Evolutionary conservation across 345 rosid species (phyloP).

Genomic region (Euphorbia tirucalli): DNA sequence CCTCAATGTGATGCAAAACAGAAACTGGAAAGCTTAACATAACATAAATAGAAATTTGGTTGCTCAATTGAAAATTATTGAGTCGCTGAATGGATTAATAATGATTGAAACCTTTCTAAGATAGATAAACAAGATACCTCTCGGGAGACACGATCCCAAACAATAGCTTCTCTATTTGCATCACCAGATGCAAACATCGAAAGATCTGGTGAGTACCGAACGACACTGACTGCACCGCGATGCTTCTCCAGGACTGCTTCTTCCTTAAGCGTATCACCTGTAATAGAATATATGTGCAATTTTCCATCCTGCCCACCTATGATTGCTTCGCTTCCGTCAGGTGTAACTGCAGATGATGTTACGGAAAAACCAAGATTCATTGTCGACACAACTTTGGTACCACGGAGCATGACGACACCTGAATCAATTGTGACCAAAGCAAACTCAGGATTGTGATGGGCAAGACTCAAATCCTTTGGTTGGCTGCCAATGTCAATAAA

Average conservation of each 20-base stretch:
- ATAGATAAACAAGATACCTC: constrained; percentile 58
- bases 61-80: too few species aligned
- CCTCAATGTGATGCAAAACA: too few species aligned
- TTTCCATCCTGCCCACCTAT: constrained; percentile 85
- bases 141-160: constrained; percentile 77
- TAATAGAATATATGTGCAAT: constrained; percentile 62
- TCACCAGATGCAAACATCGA: constrained; percentile 96
- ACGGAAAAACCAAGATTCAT: constrained; percentile 70
- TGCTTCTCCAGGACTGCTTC: constrained; percentile 84
- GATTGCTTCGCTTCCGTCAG: constrained; percentile 89
- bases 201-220: constrained; percentile 79
- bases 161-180: constrained; percentile 81
- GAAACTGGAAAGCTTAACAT: too few species aligned
- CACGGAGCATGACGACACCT: constrained; percentile 74
- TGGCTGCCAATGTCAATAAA: constrained; percentile 72
- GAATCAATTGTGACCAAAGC: constrained; percentile 68
- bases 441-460: constrained; percentile 62
- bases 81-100: too few species aligned
- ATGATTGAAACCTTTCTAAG: too few species aligned
- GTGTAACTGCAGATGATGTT: constrained; percentile 77
- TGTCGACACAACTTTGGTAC: constrained; percentile 65
- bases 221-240: constrained; percentile 80
- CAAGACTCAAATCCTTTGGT: constrained; percentile 85
- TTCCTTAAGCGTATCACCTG: constrained; percentile 68
- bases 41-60: too few species aligned